Evolutionary conservation across 441 rosid species (phyloP).

Genomic region (Croton setiger): DNA sequence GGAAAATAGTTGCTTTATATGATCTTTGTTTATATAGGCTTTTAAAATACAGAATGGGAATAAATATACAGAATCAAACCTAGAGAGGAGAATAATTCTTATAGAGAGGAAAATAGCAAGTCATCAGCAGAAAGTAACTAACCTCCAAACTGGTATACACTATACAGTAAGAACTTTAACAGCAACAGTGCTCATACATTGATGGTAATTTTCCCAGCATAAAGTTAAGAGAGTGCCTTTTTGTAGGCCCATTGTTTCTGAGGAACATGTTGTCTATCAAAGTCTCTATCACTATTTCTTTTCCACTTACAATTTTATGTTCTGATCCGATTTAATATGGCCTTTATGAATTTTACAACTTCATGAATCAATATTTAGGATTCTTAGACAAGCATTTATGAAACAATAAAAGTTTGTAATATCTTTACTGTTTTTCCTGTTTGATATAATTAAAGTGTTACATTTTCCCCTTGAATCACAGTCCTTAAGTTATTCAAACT

Average conservation of each 20-base stretch:
- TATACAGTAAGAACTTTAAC: neutral
- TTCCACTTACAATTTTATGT: neutral
- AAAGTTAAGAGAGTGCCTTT: conserved; percentile 3
- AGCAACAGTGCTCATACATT: neutral
- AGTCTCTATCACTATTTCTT: neutral
- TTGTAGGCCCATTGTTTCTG: neutral
- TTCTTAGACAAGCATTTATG: neutral
- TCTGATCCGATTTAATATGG: neutral
- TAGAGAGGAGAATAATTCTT: too few species aligned
- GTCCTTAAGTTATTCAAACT: neutral
- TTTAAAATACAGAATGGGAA: too few species aligned
- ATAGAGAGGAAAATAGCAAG: neutral
- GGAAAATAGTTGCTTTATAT: too few species aligned
- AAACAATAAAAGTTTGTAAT: neutral
- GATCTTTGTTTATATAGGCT: too few species aligned
- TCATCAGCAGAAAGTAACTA: neutral
- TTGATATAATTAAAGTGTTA: neutral
- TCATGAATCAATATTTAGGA: neutral
- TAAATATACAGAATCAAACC: too few species aligned
- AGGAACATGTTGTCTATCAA: neutral
- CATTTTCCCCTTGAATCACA: too few species aligned
- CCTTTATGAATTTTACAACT: neutral
- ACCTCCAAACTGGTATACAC: neutral
- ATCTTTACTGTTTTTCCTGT: neutral
- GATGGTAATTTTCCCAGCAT: neutral